Base-by-base conservation (phyloP, 1,284 basidiomycete species). In the Sporisorium scitamineum region DNA sequence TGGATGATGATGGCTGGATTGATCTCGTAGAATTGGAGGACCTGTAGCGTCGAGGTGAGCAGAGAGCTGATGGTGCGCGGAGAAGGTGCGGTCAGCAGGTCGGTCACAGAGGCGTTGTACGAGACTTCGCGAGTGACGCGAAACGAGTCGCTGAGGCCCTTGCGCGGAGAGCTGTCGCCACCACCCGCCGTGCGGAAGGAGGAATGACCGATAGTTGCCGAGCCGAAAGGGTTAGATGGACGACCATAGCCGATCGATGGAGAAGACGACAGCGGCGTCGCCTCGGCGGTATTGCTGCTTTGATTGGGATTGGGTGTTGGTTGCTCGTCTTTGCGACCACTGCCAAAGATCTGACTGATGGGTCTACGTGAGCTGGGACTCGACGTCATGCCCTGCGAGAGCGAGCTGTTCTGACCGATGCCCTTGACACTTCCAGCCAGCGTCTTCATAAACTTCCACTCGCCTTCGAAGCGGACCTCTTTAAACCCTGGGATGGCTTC, bases 1-100 rank as follows among this genome's bases (percentile, higher is more conserved):
- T 99, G 96, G 16, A 93, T 91, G 66, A 92, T 92, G 50, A 97
- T 88, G 2, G 90, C 92, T 11, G 96, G 95, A 82, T 98, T 97
- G 76, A 98, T 90, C 70, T 96, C 93, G 72, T 95, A 94, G 22
- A 95, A 87, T 52, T 91, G 90, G 13, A 99, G 88, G 32, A 98
- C 87, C 18, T 93, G 91, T 68, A 98, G 91, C 2, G 97, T 88
- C n/a, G 93, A 92, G 1, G 93, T 93, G 48, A 99, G 89, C 80
- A 97, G 92, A 1, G 91, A 89, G 20, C 91, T 93, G 65, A 98
- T 87, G 53, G 91, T 90, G 37, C 87, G 85, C 1, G 94, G 91
- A 8, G 78, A 58, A 2, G 81, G 81, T 3, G 67, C 59, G 14
- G 52, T 42, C 34, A 80, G 67, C 13, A 80, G 65, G 20, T 80